phyloP scores from a whole-genome alignment of 2,329 filamentous ascomycete species.

The Phyllachora maydis region DNA sequence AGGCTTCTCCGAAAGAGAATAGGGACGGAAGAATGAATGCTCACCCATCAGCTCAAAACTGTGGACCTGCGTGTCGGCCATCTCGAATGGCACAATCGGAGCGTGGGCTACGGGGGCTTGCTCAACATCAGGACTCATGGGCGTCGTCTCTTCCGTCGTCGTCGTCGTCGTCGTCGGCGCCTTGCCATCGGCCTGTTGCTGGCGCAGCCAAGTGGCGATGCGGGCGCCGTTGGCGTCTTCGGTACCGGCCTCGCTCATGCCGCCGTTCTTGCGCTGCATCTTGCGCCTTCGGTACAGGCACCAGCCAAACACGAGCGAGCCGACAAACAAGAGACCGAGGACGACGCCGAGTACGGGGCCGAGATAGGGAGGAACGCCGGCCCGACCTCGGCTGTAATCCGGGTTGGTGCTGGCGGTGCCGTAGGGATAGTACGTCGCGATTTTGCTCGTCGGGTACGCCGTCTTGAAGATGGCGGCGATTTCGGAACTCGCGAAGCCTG shows the following conservation, averaged over 20 bases:
- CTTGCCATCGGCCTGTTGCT: slow-evolving; percentile 19
- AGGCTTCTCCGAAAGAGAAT: neutral
- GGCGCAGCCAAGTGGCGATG: slow-evolving; percentile 30
- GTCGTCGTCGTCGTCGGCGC: slow-evolving; percentile 23
- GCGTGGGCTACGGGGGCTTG: slow-evolving; percentile 5
- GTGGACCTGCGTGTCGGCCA: slow-evolving; percentile 12
- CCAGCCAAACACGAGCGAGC: slow-evolving; percentile 30
- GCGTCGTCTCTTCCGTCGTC: slow-evolving; percentile 5
- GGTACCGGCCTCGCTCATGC: slow-evolving; percentile 16
- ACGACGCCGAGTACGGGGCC: slow-evolving; percentile 41
- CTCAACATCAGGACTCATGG: slow-evolving; percentile 17
- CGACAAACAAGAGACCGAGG: slow-evolving; percentile 29
- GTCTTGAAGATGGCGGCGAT: slow-evolving; percentile 32
- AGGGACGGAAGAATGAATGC: slow-evolving; percentile 4
- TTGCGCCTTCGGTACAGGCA: slow-evolving; percentile 17
- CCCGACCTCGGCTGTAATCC: slow-evolving; percentile 3
- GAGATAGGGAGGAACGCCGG: slow-evolving; percentile 31
- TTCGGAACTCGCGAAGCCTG: slow-evolving; percentile 26
- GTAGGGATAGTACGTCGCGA: slow-evolving; percentile 42
- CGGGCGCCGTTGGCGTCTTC: slow-evolving; percentile 24
- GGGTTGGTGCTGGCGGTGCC: slow-evolving; percentile 10
- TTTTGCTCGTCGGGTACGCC: slow-evolving; percentile 32
- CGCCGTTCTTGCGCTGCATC: slow-evolving; percentile 5
- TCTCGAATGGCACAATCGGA: slow-evolving; percentile 12
- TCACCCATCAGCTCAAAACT: neutral